Evolutionary conservation across 768 basidiomycete genomes (phyloP), one percentile per base, ranked within the genome.

Genomic region (Tulasnella sp.): DNA sequence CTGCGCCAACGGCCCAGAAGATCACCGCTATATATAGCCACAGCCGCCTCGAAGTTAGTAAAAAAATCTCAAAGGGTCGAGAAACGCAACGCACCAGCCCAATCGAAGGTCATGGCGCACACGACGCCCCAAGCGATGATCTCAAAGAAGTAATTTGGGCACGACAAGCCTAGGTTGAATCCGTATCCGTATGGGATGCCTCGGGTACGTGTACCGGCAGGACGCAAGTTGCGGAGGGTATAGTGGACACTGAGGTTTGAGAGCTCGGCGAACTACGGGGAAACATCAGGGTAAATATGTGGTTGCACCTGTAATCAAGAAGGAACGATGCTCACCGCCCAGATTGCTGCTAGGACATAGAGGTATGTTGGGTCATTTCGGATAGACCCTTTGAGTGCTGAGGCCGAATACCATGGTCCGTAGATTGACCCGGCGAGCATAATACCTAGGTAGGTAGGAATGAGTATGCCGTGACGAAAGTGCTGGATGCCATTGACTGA

Each of bases 131-230:
- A 96, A 0, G 74, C 85, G 24, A 95, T 61, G 7, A 74, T 78
- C 73, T 99, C 96, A 67, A 94, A 97, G 69, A 88, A 83, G 74
- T 99, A 99, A 71, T 99, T 97, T 15, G 95, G 91, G 75, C 80
- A 87, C 4, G 89, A 86, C 42, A 94, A 79, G 15, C 34, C 34
- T n/a, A 80, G 72, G 56, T 82, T 76, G 74, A 97, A 99, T 4
- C 93, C 94, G 64, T 92, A 95, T 24, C 96, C 95, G n/a, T 76
- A 73, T 0, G 96, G 96, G 65, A 96, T 85, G n/a, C 79, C 84
- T 50, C 95, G 85, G 58, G 77, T 80, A 61, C 80, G 83, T 4
- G 84, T 79, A 15, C 88, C 90, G 23, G 79, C 74, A 0, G 95
- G 91, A 21, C 96, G 88, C 47, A 99, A 81, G 42, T 78, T 76